Evolutionary conservation across 2,329 filamentous ascomycete species (phyloP), one percentile per base, ranked within the genome.

Genomic region (Akanthomyces uredinophilus): DNA sequence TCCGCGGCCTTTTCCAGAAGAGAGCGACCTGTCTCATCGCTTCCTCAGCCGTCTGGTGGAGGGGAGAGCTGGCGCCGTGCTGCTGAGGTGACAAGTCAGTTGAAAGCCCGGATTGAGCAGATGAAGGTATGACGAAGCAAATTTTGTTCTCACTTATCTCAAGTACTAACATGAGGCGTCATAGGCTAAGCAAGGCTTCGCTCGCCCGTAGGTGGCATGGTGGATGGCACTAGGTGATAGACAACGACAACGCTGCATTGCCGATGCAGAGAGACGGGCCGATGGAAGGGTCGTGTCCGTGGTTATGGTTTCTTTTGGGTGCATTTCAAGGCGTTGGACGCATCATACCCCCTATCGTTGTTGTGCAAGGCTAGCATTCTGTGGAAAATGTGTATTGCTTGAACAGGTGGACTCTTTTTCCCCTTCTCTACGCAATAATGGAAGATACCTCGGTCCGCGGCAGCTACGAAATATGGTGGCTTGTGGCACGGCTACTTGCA

Each of bases 101-200:
- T 99, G 70, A 99, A 98, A 80, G 92, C 94, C 58, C 87, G 95
- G 73, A 99, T 99, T 75, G 95, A 98, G 80, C 90, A 95, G 81
- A 99, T 99, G 95, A 99, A 98, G 83, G 86, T 85, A 70, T 67
- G 77, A 70, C 18, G 2, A 3, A 27, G 20, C 4, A 3, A 7
- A 5, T 1, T 41, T 32, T 6, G 6, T 7, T 14, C 3, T 29
- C 14, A 24, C 16, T 10, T 32, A 1, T 32, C 18, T 1, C 35
- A 2, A 32, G 14, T 39, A 49, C 61, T 63, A 63, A 63, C 43
- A 22, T 5, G 32, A 2, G 14, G 22, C 35, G 24, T 57, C 20
- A 24, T 79, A 71, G 66, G 60, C 62, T 32, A 71, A 68, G 63
- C 70, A 72, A 64, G 70, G 69, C 29, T 68, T 69, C 57, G 67